Evolutionary conservation across 352 stramenopile species (phyloP), one percentile per base, ranked within the genome.

Genomic region (Globisporangium canariense): DNA sequence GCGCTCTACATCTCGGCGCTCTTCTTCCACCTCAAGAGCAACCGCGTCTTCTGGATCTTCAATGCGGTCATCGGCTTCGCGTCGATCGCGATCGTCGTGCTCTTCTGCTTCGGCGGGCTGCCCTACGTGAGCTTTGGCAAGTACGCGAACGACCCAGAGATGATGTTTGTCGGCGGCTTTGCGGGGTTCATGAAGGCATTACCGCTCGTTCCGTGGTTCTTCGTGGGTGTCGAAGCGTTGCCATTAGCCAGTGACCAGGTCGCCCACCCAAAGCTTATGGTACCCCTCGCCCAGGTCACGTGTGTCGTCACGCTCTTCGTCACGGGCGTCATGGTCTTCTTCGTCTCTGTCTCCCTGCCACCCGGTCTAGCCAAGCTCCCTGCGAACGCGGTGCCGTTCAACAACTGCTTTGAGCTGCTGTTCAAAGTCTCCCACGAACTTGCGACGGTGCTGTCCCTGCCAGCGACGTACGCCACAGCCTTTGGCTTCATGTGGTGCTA

Each of bases 401-500:
- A 74, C 55, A 73, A 61, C 30, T 69, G 77, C 20, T 82, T 81
- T 28, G 63, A 38, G 7, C 32, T 51, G 16, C 36, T 84, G 10
- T 76, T 83, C 8, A 30, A 63, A 0, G 63, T 78, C 3, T 50
- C 50, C 5, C 50, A 57, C 0, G 30, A 66, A 0, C 9, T 47
- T 2, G 71, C 78, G 7, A 83, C 66, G 10, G 20, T 81, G 32
- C 20, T 84, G 0, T 87, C 78, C 11, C 28, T 84, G 0, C 76
- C 76, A 5, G 78, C 76, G 0, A 87, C 76, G 2, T 87, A 79
- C 63, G 74, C 74, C 3, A 86, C 74, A 3, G 76, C 73, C 5
- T 83, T 81, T 50, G 77, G 74, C 2, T 86, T 86, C 47, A 81
- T 86, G 59, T 81, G 77, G 68, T 79, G 73, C 32, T 85, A 83